These are phyloP conservation scores for Mucor circinelloides DNA, from an alignment of 371 early-diverging fungal genomes.

Conservation along the genomic window DNA sequence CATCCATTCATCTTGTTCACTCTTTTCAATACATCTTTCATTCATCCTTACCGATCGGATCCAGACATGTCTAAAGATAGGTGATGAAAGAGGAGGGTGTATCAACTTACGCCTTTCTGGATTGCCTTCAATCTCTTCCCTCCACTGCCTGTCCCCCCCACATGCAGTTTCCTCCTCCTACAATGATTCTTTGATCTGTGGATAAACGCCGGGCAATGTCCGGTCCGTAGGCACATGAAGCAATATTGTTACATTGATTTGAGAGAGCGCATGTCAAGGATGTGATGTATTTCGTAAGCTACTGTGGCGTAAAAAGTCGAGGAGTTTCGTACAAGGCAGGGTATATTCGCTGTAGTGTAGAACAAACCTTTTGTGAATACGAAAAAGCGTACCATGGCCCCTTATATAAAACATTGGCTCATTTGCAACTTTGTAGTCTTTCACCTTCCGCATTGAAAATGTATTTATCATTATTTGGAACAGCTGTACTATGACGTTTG, in stretches of 20 bases:
- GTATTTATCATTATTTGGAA: too few relatives aligned
- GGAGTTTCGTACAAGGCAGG: too few relatives aligned
- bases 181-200: neutral
- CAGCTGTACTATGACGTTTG: too few relatives aligned
- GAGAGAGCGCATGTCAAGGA: neutral
- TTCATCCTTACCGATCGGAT: conserved; percentile 24
- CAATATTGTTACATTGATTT: neutral
- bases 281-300: neutral
- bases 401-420: too few relatives aligned
- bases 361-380: too few relatives aligned
- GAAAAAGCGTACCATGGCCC: too few relatives aligned
- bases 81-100: conserved; percentile 27
- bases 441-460: too few relatives aligned
- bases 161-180: neutral
- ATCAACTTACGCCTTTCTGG: conserved; percentile 9
- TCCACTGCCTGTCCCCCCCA: neutral
- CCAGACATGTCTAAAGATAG: conserved; percentile 30
- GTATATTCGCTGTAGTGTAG: too few relatives aligned
- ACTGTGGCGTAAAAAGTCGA: too few relatives aligned
- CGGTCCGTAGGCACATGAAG: neutral
- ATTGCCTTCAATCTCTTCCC: conserved; percentile 1
- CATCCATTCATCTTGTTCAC: conserved; percentile 9
- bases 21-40: neutral
- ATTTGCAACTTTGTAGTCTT: too few relatives aligned
- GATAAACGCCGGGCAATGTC: neutral